Conservation (phyloP, 768 basidiomycete genomes). For the Mycena polygramma region DNA sequence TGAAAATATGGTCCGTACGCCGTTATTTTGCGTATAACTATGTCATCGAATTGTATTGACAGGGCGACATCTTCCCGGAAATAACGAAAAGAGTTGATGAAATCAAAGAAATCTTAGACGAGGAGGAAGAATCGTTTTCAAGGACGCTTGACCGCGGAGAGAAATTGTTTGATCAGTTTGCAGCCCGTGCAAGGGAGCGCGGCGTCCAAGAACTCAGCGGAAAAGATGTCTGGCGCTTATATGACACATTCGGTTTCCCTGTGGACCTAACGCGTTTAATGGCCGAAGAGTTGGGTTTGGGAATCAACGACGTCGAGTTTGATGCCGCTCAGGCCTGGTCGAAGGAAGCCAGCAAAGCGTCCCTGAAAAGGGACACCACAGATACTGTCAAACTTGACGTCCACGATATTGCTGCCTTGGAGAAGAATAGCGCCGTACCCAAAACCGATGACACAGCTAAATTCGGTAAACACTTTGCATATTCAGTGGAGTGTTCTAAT, state of each 20-base stretch:
- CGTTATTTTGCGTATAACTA: slow-evolving; percentile 11
- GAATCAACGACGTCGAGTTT: slow-evolving; percentile 90
- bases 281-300: slow-evolving; percentile 93
- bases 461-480: slow-evolving; percentile 72
- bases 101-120: slow-evolving; percentile 95
- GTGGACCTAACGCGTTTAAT: slow-evolving; percentile 96
- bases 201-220: slow-evolving; percentile 81
- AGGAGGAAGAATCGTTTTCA: slow-evolving; percentile 98
- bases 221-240: slow-evolving; percentile 96
- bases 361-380: slow-evolving; percentile 74
- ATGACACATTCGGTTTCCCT: slow-evolving; percentile 99
- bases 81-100: slow-evolving; percentile 85
- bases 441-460: slow-evolving; percentile 96
- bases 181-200: slow-evolving; percentile 71
- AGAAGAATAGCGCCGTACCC: slow-evolving; percentile 79
- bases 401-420: slow-evolving; percentile 90
- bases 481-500: slow-evolving; percentile 6
- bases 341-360: slow-evolving; percentile 92
- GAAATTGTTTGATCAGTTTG: slow-evolving; percentile 93
- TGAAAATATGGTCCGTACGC: slow-evolving; percentile 78
- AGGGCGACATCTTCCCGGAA: slow-evolving; percentile 95
- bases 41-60: not conserved
- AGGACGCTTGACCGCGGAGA: slow-evolving; percentile 98
- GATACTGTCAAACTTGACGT: slow-evolving; percentile 94
- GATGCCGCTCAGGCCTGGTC: slow-evolving; percentile 89